These are phyloP conservation scores for Euphorbia schlechtendalii DNA, from an alignment of 441 rosid genomes.

Conservation along the genomic window DNA sequence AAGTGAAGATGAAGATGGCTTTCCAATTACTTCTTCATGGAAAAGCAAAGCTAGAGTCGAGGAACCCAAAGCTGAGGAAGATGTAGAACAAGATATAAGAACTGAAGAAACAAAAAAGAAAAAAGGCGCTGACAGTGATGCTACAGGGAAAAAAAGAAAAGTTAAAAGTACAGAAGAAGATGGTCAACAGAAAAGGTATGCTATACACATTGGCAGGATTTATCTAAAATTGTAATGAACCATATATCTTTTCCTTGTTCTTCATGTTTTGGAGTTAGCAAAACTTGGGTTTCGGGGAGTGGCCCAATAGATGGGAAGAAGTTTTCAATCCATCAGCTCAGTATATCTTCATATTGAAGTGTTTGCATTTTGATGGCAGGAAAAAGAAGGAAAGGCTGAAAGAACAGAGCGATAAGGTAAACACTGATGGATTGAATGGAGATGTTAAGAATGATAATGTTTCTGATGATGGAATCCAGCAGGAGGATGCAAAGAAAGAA, in stretches of 20 bases:
- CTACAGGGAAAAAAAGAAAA: constrained; percentile 51
- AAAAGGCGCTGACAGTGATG: constrained; percentile 26
- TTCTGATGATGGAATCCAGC: constrained; percentile 24
- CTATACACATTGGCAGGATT: background rate
- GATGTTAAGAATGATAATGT: constrained; percentile 19
- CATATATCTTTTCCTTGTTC: background rate
- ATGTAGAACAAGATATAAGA: constrained; percentile 18
- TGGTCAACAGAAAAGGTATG: constrained; percentile 52
- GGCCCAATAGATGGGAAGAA: too few species aligned
- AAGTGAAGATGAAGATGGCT: constrained; percentile 94
- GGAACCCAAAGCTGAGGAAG: constrained; percentile 25
- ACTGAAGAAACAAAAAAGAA: constrained; percentile 27
- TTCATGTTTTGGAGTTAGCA: background rate
- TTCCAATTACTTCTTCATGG: constrained; percentile 45
- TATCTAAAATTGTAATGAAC: background rate
- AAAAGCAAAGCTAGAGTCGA: constrained; percentile 17
- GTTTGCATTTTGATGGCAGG: constrained; percentile 31
- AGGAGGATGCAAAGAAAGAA: constrained; percentile 33
- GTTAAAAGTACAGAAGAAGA: constrained; percentile 47
- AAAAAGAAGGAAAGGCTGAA: constrained; percentile 57
- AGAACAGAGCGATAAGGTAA: constrained; percentile 28
- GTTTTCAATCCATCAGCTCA: background rate
- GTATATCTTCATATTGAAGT: constrained; percentile 14
- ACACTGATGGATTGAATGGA: constrained; percentile 17
- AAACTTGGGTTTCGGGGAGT: too few species aligned